Conservation (phyloP, 2,329 filamentous ascomycete species). For the Lasiodiplodia theobromae region DNA sequence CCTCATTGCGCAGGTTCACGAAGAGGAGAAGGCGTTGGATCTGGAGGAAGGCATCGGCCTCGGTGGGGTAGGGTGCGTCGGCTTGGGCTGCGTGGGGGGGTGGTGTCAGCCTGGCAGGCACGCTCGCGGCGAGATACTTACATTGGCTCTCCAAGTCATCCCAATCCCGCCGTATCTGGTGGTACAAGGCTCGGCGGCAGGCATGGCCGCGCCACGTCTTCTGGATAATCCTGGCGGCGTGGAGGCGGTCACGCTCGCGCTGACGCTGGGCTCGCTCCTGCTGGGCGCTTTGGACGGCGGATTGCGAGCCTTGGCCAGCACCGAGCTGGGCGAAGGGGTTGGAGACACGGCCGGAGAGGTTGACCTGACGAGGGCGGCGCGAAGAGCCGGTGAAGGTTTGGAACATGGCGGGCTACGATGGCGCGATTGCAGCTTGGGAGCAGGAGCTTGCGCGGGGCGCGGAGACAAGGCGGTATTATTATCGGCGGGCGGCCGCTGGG, state of each 20-base stretch:
- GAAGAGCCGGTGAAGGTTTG: conserved; percentile 89
- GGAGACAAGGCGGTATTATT: background rate
- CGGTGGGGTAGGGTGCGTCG: conserved; percentile 44
- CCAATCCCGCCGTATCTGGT: conserved; percentile 53
- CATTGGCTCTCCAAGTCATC: conserved; percentile 40
- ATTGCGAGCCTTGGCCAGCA: conserved; percentile 65
- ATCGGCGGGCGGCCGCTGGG: no score
- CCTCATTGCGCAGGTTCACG: conserved; percentile 44
- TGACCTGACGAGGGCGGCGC: conserved; percentile 87
- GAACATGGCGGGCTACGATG: conserved; percentile 68
- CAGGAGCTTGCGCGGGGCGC: conserved; percentile 8
- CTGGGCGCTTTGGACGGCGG: conserved; percentile 83
- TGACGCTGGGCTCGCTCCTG: conserved; percentile 83
- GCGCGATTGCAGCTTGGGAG: background rate
- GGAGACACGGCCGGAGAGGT: conserved; percentile 82
- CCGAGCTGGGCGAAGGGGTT: conserved; percentile 77
- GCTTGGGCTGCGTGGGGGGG: background rate
- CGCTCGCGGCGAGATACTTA: conserved; percentile 32
- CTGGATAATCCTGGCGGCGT: conserved; percentile 78
- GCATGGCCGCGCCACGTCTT: conserved; percentile 81
- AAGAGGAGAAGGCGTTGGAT: conserved; percentile 55
- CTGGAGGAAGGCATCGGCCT: conserved; percentile 49
- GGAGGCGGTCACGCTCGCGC: conserved; percentile 77
- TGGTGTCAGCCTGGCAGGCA: background rate
- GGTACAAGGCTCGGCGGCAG: conserved; percentile 65